Evolutionary conservation across 768 basidiomycete genomes (phyloP), one percentile per base, ranked within the genome.

Genomic region (Pleurotus ostreatus): DNA sequence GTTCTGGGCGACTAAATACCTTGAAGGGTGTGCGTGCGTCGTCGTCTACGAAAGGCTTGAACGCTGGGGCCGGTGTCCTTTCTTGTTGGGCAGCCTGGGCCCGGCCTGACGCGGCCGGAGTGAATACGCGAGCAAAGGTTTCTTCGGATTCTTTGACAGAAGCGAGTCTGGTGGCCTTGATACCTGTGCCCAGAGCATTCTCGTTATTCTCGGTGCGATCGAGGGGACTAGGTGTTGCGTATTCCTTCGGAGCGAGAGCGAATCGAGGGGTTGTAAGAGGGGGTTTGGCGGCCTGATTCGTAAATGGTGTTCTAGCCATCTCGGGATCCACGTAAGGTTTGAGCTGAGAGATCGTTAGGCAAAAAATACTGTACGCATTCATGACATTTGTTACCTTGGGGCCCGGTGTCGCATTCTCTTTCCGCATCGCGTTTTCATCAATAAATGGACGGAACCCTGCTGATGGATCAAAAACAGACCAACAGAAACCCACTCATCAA

Each of bases 1-100:
- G 73, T 41, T 77, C 75, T 0, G 84, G 84, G 13, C 86, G 80
- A 57, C 83, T 88, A 68, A 92, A 92, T 16, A 92, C 89, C 59
- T 87, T 74, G 76, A 76, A 81, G 2, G 81, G 78, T 6, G 79
- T 78, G 52, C 70, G 70, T n/a, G 68, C 69, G 12, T 55, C 40
- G 11, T 54, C 48, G 18, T 58, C 60, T 22, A 49, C 49, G 22
- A 64, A 60, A 5, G 65, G 60, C 30, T 57, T 64, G 58, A 64
- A 62, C 11, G 60, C 37, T n/a, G 62, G 55, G 20, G 56, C 55
- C 5, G 60, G 60, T n/a, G 49, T 57, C n/a, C 37, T 54, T 18
- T 56, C 56, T 55, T 63, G 58, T 11, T 59, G 56, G 22, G 59
- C 57, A 9, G 57, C 57, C 53, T 63, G 61, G 16, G 44, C 65